Conservation (phyloP, 176 grass and related monocot species). For the Calamus simplicifolius region DNA sequence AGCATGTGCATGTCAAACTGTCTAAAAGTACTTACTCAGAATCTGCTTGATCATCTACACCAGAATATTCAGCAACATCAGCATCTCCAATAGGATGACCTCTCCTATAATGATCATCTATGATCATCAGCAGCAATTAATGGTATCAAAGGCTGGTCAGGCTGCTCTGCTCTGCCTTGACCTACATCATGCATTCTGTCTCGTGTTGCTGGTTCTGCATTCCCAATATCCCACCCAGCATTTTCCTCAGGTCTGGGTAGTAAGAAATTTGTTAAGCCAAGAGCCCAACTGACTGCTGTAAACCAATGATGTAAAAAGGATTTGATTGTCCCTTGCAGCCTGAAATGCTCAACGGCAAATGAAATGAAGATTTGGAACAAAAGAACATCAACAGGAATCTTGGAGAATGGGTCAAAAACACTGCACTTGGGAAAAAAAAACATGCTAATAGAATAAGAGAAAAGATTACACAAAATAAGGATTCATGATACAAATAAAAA, state of each 20-base stretch:
- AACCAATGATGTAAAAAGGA: conserved; percentile 87
- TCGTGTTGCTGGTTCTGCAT: conserved; percentile 58
- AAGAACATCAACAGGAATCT: conserved; percentile 88
- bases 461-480: not conserved
- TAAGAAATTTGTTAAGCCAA: conserved; percentile 81
- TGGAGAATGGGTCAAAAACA: conserved; percentile 90
- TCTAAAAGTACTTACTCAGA: conserved; percentile 58
- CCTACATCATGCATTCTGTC: conserved; percentile 44
- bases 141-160: conserved; percentile 50
- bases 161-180: conserved; percentile 41
- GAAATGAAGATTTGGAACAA: conserved; percentile 97
- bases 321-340: conserved; percentile 77
- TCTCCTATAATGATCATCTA: conserved; percentile 42
- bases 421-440: conserved; percentile 28
- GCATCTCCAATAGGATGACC: conserved; percentile 46
- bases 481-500: not conserved
- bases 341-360: conserved; percentile 97
- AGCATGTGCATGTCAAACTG: not conserved
- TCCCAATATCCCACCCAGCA: conserved; percentile 63
- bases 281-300: conserved; percentile 69
- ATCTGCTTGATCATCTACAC: conserved; percentile 70
- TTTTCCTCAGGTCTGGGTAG: conserved; percentile 81
- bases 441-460: not conserved
- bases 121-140: conserved; percentile 39
- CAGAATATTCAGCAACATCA: conserved; percentile 65